Conservation (phyloP, 2,329 filamentous ascomycete genomes). For the Fusarium sp. region DNA sequence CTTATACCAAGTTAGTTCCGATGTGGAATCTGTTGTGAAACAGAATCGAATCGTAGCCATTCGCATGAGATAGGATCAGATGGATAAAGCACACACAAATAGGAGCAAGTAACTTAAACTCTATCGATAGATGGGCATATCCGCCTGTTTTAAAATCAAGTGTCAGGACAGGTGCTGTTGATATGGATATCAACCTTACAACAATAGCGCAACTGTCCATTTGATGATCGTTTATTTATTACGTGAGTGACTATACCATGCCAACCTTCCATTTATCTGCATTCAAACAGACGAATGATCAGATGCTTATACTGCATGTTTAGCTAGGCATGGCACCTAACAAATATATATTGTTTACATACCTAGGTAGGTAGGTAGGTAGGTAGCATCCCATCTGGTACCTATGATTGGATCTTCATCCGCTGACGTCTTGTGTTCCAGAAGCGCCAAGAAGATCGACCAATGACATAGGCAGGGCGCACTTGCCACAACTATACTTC, state of each 20-base stretch:
- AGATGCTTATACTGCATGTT: neutral
- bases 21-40: neutral
- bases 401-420: neutral
- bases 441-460: constrained; percentile 2
- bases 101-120: neutral
- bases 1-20: neutral
- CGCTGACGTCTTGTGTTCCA: constrained; percentile 14
- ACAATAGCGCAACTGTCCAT: neutral
- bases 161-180: neutral
- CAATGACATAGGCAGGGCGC: constrained; percentile 28
- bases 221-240: too few species aligned
- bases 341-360: neutral
- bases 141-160: neutral
- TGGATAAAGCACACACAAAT: neutral
- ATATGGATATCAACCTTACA: neutral
- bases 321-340: neutral
- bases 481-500: neutral
- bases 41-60: neutral
- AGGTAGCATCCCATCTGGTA: neutral
- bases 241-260: neutral
- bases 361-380: too few species aligned
- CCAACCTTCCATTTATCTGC: neutral
- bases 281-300: neutral
- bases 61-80: neutral
- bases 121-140: neutral